Conservation (phyloP, 179 eudicot species). For the Silene vulgaris region DNA sequence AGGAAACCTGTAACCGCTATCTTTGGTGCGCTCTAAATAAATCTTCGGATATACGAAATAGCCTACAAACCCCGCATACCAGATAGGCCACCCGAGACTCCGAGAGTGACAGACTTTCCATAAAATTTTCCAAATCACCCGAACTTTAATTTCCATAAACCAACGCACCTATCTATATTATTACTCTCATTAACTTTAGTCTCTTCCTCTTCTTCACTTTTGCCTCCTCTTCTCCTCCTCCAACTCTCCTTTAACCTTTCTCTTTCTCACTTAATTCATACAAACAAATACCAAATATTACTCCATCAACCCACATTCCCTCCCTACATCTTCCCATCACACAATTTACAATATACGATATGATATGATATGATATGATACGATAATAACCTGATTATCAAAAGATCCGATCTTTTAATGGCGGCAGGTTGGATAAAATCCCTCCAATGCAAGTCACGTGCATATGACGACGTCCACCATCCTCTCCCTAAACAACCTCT, state of each 20-base stretch:
- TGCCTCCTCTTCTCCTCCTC: background rate
- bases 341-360: background rate
- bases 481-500: constrained; percentile 27
- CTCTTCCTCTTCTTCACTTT: background rate
- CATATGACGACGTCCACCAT: constrained; percentile 58
- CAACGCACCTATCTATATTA: no score
- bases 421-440: constrained; percentile 82
- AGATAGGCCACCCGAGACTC: no score
- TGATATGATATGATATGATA: background rate
- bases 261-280: background rate
- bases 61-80: no score
- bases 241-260: background rate
- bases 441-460: constrained; percentile 77
- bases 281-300: background rate
- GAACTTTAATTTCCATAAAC: no score
- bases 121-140: no score
- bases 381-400: background rate
- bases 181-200: background rate
- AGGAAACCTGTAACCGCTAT: no score
- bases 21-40: no score
- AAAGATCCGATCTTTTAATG: constrained; percentile 33
- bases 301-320: background rate
- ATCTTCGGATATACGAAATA: no score
- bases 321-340: background rate
- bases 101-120: no score